Percentiles rank a stretch among this genome's conserved stretches.
Evolutionary conservation across 2,329 filamentous ascomycete genomes (phyloP).

Genomic region (Tolypocladium sp.): DNA sequence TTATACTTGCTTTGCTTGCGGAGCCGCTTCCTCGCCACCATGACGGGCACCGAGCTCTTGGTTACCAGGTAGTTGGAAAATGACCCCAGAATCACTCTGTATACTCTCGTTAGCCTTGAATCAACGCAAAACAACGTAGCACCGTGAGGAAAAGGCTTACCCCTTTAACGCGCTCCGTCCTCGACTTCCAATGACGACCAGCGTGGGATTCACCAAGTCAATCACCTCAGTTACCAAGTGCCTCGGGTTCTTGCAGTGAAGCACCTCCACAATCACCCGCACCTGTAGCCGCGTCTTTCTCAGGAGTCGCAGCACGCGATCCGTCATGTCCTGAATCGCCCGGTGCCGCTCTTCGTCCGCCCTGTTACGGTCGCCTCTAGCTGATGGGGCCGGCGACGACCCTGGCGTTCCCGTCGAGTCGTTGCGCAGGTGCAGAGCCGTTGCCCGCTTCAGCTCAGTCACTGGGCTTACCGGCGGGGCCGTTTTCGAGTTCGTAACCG

Average conservation of each 20-base stretch:
- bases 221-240: slow-evolving; percentile 97
- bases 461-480: slow-evolving; percentile 21
- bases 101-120: slow-evolving; percentile 19
- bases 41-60: slow-evolving; percentile 92
- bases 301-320: slow-evolving; percentile 74
- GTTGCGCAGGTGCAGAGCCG: slow-evolving; percentile 15
- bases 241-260: slow-evolving; percentile 96
- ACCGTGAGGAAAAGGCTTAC: slow-evolving; percentile 39
- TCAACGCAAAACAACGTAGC: neutral
- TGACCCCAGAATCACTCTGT: slow-evolving; percentile 82
- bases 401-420: slow-evolving; percentile 25
- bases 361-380: slow-evolving; percentile 41
- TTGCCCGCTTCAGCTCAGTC: slow-evolving; percentile 21
- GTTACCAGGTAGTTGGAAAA: slow-evolving; percentile 97
- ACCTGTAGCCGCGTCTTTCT: slow-evolving; percentile 90
- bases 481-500: slow-evolving; percentile 39
- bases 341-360: slow-evolving; percentile 71
- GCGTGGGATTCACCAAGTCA: slow-evolving; percentile 79
- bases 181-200: slow-evolving; percentile 87
- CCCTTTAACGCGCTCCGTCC: slow-evolving; percentile 89
- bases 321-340: slow-evolving; percentile 76
- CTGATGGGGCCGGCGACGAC: slow-evolving; percentile 38
- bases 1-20: slow-evolving; percentile 80
- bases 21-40: slow-evolving; percentile 89
- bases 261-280: slow-evolving; percentile 86